These are phyloP conservation scores for Emiliania huxleyi DNA, from an alignment of 78 protist species.

Conservation along the genomic window DNA sequence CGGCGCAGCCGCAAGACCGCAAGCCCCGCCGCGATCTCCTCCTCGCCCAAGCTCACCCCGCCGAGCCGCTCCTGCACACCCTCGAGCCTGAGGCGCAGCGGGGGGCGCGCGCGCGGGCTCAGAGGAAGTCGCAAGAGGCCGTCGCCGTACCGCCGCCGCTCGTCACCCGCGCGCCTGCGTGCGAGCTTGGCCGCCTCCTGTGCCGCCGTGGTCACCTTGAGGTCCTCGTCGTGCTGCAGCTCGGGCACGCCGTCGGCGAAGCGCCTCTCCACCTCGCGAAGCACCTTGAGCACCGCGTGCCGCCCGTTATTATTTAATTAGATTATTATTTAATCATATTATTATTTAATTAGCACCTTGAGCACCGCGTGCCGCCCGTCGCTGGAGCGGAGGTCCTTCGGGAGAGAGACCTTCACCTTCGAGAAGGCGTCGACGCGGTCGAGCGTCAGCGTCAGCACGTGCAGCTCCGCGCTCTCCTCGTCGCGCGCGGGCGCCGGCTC, in stretches of 20 bases:
- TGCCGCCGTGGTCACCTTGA: not conserved
- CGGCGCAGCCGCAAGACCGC: not conserved
- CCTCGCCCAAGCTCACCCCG: too few species aligned
- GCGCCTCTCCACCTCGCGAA: constrained; percentile 45
- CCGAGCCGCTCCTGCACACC: too few species aligned
- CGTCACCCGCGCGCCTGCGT: not conserved
- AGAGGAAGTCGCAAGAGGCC: not conserved
- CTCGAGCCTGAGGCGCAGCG: too few species aligned
- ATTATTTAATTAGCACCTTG: too few species aligned
- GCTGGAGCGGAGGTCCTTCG: not conserved
- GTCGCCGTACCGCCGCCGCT: not conserved
- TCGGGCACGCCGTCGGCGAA: constrained; percentile 71
- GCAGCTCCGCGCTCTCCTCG: not conserved
- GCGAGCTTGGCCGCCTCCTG: not conserved
- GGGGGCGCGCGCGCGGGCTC: not conserved
- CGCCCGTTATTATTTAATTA: too few species aligned
- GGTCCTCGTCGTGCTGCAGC: constrained; percentile 87
- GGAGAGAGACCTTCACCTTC: not conserved
- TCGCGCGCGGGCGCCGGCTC: not conserved
- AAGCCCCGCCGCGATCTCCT: not conserved
- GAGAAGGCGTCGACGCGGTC: not conserved
- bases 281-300: not conserved
- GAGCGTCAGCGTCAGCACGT: not conserved
- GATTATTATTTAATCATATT: too few species aligned
- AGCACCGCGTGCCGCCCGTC: constrained; percentile 7